Evolutionary conservation across 2,329 filamentous ascomycete genomes (phyloP), one percentile per base, ranked within the genome.

Genomic region (Sordariomycetes sp.): DNA sequence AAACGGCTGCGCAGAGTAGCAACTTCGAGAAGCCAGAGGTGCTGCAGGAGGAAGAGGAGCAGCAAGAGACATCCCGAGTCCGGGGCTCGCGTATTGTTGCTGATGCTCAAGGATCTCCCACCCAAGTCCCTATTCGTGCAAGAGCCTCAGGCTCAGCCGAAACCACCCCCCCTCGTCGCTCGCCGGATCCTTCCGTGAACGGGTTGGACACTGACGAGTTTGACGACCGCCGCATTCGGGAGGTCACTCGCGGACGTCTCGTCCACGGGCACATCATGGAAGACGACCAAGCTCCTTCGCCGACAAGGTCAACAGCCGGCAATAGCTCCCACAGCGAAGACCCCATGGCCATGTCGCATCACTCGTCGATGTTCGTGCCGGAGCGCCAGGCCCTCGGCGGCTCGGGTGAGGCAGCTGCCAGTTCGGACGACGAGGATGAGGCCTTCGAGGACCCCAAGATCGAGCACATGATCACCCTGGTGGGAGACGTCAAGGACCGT

Each of bases 401-500:
- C 32, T 86, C 86, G 3, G 82, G 79, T 24, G 90, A 96, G 50
- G 86, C 81, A 8, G 80, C 71, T n/a, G 82, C 73, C 24, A 82
- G 78, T 17, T 88, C 85, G 10, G 92, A 94, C 44, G 90, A 95
- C 41, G 92, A 96, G 57, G 92, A 98, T 49, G 86, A 93, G 45
- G 79, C 80, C n/a, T 75, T 90, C 34, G 75, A 82, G 47, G 79
- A 90, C 45, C 77, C 82, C 9, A 79, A 82, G 40, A 69, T 90
- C 16, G 92, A 98, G 63, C 87, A 88, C 51, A 94, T 90, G 66
- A 93, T 98, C 48, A 98, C 92, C 0, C 70, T 98, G n/a, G 92
- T 98, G 11, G 92, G 92, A 40, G 86, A 96, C 49, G 92, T 98
- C 39, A 82, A 79, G 51, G 79, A 86, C 53, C 78, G 86, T 38